phyloP scores from a whole-genome alignment of 2,329 filamentous ascomycete genomes.

The Macrophomina tecta region DNA sequence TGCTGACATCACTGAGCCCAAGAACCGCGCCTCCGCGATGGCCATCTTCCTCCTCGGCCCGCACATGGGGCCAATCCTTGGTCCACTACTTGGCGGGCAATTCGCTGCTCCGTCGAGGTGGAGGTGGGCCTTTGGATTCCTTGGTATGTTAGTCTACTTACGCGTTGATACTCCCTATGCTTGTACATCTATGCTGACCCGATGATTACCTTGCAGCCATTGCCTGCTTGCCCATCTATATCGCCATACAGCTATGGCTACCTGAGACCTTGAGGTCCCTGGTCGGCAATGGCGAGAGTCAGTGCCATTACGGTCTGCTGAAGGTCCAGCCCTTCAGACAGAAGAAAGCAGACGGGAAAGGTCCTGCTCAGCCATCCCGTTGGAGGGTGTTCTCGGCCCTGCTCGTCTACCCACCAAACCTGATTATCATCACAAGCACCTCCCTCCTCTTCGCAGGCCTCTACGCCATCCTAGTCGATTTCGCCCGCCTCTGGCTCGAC shows the following conservation, averaged over 20 bases:
- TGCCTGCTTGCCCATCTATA: conserved; percentile 37
- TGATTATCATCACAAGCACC: conserved; percentile 40
- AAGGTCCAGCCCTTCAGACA: conserved; percentile 19
- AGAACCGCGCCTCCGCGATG: conserved; percentile 49
- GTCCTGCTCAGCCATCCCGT: not conserved
- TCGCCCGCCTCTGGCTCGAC: conserved; percentile 35
- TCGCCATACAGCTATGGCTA: conserved; percentile 47
- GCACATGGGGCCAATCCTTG: conserved; percentile 52
- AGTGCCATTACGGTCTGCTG: not conserved
- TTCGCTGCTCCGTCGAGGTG: conserved; percentile 45
- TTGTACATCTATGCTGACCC: not conserved
- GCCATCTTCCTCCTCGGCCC: conserved; percentile 53
- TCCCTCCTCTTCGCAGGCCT: conserved; percentile 39
- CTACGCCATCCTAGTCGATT: conserved; percentile 37
- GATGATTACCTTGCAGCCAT: conserved; percentile 27
- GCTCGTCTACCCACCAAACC: conserved; percentile 38
- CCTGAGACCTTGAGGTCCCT: conserved; percentile 55
- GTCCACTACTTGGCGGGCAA: conserved; percentile 51
- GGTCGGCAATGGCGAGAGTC: conserved; percentile 50
- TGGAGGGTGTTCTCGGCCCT: conserved; percentile 27
- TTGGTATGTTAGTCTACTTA: conserved; percentile 29
- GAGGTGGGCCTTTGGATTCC: conserved; percentile 55
- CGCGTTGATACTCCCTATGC: not conserved
- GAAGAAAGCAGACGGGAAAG: not conserved
- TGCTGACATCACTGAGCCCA: conserved; percentile 50